A percentile compares a stretch with the other conserved stretches of the same genome.
Conservation (phyloP, 2,329 filamentous ascomycete genomes). For the Zymoseptoria ardabiliae region DNA sequence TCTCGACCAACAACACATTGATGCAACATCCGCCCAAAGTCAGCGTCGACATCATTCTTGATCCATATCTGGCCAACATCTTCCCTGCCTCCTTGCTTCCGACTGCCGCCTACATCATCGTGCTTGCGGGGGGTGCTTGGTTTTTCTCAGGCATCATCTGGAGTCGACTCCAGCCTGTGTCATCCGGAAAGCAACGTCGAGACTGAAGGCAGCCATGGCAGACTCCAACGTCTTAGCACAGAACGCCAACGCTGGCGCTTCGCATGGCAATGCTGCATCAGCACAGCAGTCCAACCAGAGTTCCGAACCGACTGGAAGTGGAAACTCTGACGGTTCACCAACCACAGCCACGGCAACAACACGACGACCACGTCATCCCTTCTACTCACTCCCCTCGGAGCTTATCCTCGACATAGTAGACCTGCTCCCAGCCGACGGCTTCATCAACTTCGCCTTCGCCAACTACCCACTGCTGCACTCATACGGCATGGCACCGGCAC, state of each 20-base stretch:
- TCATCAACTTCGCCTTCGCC: constrained; percentile 41
- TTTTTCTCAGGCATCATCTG: constrained; percentile 43
- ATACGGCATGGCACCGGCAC: constrained; percentile 30
- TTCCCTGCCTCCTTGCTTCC: constrained; percentile 71
- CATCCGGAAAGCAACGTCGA: constrained; percentile 15
- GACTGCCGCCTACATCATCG: constrained; percentile 59
- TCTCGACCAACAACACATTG: constrained; percentile 62
- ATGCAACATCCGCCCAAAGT: constrained; percentile 72
- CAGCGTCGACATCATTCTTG: constrained; percentile 71
- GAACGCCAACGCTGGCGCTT: neutral
- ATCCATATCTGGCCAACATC: constrained; percentile 74
- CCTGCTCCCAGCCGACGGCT: constrained; percentile 33
- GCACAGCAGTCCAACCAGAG: neutral
- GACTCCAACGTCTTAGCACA: neutral
- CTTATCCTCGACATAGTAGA: constrained; percentile 41
- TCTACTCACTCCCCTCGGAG: constrained; percentile 40
- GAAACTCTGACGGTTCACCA: neutral
- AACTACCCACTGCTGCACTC: constrained; percentile 38
- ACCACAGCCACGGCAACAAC: constrained; percentile 5
- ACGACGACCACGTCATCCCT: constrained; percentile 22
- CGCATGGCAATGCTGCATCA: neutral
- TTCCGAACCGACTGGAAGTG: neutral
- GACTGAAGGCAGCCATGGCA: constrained; percentile 15
- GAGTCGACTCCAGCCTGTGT: constrained; percentile 18
- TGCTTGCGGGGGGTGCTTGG: constrained; percentile 51